Base-by-base conservation (phyloP, 208 protist species). In the Acanthamoeba healyi region DNA sequence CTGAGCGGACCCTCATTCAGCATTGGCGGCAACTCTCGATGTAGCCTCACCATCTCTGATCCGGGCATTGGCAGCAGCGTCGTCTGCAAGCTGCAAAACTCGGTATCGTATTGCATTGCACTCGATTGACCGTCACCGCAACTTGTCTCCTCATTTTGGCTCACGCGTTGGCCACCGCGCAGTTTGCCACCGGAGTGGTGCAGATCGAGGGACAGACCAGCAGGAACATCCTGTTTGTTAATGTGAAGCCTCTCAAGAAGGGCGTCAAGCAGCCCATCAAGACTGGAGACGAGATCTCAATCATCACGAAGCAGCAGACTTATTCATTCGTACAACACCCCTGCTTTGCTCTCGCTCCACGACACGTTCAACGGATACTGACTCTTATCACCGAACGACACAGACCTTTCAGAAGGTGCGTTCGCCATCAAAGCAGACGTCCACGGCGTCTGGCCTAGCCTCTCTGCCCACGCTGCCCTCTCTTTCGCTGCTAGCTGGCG, bases 281-380 rank as follows among this genome's bases (percentile, higher is more conserved):
- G 26, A 93, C 89, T 29, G 89, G 89, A 7, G 89, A 93, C 19
- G 89, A 93, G 49, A 93, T 93, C 12, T 77, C 58, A 9, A 82
- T 93, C 51, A 93, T 84, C 24, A 82, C 89, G 26, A 93, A 86
- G 77, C 77, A 82, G 89, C 65, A 93, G 49, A 82, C 89, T n/a
- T 93, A 93, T 19, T 49, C 65, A 5, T 93, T 93, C 36, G 89
- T 93, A 93, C 49, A 38, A 54, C 74, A 7, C n/a, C 26, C 22
- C 24, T 61, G 2, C 32, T n/a, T 15, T 24, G 2, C 32, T 36
- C 3, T 9, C 58, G 14, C 32, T 49, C 36, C 26, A 24, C 34
- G 10, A 24, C 24, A 9, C 24, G 15, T 19, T 22, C 58, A 38
- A 72, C 24, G 17, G 6, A 38, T 9, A 38, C 63, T 15, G 9